Conservation (phyloP, 177 flowering plant genomes). For the Tripterygium wilfordii region DNA sequence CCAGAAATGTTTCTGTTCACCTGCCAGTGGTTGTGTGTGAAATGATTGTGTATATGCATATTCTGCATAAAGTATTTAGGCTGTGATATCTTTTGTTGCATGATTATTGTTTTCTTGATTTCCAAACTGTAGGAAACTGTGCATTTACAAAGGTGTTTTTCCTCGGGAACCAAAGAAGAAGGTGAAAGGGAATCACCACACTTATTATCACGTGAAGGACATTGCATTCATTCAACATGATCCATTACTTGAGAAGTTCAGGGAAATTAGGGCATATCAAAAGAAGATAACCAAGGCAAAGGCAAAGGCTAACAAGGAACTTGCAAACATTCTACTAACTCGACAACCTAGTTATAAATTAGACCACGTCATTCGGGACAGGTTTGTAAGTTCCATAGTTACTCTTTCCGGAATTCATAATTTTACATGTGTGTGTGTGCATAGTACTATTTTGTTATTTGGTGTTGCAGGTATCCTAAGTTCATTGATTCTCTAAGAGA, state of each 20-base stretch:
- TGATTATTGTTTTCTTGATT: background rate
- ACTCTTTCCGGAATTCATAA: background rate
- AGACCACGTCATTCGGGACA: conserved; percentile 62
- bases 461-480: conserved; percentile 59
- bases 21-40: too few relatives aligned
- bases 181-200: conserved; percentile 81
- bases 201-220: conserved; percentile 87
- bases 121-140: conserved; percentile 48
- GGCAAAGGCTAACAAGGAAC: conserved; percentile 65
- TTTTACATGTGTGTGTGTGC: background rate
- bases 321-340: conserved; percentile 39
- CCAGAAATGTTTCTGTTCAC: too few relatives aligned
- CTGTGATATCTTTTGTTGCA: too few relatives aligned
- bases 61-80: too few relatives aligned
- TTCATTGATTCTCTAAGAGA: conserved; percentile 90
- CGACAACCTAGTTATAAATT: conserved; percentile 54
- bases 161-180: conserved; percentile 96
- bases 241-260: conserved; percentile 59
- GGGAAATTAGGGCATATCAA: conserved; percentile 58
- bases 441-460: background rate
- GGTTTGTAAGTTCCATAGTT: conserved; percentile 34
- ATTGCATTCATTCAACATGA: conserved; percentile 69
- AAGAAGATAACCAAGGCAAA: conserved; percentile 70
- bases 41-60: too few relatives aligned
- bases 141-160: conserved; percentile 79